These are phyloP conservation scores for Aspergillus floridensis DNA, from an alignment of 2,329 filamentous ascomycete genomes.

Conservation along the genomic window DNA sequence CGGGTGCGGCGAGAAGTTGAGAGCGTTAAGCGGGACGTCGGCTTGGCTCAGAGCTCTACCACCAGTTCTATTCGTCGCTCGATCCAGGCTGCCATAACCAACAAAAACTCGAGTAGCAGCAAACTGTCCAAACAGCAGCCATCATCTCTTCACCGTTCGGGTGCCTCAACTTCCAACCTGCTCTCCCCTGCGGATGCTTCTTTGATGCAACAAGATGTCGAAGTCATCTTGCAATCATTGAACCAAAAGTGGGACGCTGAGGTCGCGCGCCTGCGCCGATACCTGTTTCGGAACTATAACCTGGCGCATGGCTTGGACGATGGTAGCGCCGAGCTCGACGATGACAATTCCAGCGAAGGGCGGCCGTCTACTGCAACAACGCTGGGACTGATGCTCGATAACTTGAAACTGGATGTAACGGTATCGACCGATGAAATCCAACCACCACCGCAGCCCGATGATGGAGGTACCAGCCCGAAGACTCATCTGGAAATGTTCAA, in stretches of 20 bases:
- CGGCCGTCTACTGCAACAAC: conserved; percentile 40
- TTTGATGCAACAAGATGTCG: conserved; percentile 39
- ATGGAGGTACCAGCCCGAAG: conserved; percentile 3
- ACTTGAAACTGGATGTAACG: conserved; percentile 36
- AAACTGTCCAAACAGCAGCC: conserved; percentile 34
- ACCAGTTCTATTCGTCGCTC: conserved; percentile 45
- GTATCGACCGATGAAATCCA: conserved; percentile 29
- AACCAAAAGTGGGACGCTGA: conserved; percentile 48
- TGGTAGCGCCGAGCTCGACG: conserved; percentile 17
- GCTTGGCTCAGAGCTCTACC: conserved; percentile 30
- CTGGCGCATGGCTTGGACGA: conserved; percentile 35
- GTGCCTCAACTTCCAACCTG: conserved; percentile 11
- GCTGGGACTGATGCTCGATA: conserved; percentile 38
- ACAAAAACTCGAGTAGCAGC: conserved; percentile 30
- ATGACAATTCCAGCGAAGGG: conserved; percentile 37
- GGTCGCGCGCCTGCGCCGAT: conserved; percentile 42
- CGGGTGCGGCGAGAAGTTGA: conserved; percentile 57
- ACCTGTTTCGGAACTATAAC: conserved; percentile 48
- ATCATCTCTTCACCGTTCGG: conserved; percentile 16
- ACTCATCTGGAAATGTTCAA: conserved; percentile 23
- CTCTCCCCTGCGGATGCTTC: conserved; percentile 22
- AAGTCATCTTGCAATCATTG: conserved; percentile 41
- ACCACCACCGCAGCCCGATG: conserved; percentile 16
- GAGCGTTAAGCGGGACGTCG: conserved; percentile 45
- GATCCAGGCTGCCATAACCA: conserved; percentile 40